A percentile compares a stretch with the other conserved stretches of the same genome.
These are phyloP conservation scores for Candida montana DNA, from an alignment of 805 yeast species.

Conservation along the genomic window DNA sequence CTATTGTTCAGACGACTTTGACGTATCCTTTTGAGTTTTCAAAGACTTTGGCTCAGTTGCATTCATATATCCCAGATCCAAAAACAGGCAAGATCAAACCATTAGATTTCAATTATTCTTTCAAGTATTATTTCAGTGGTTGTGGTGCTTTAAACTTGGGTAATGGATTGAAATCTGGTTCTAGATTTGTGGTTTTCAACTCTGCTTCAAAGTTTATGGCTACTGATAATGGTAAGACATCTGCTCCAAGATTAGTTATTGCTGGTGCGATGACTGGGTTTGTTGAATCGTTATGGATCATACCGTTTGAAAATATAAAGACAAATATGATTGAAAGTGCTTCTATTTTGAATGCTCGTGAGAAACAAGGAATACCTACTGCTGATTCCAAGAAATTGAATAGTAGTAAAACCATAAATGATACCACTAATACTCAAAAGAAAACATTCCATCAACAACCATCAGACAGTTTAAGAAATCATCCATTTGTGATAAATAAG, in stretches of 20 bases:
- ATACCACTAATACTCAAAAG: slow-evolving; percentile 5
- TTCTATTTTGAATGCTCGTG: slow-evolving; percentile 27
- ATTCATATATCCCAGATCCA: slow-evolving; percentile 37
- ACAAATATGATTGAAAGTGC: slow-evolving; percentile 74
- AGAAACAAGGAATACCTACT: slow-evolving; percentile 2
- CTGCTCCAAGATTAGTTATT: slow-evolving; percentile 75
- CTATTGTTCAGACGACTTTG: slow-evolving; percentile 54
- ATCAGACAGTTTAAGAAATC: slow-evolving; percentile 18
- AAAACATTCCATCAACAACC: slow-evolving; percentile 28
- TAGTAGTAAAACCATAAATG: slow-evolving; percentile 12
- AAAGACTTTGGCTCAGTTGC: slow-evolving; percentile 60
- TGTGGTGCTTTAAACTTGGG: slow-evolving; percentile 75
- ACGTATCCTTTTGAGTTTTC: slow-evolving; percentile 70
- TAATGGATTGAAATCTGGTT: slow-evolving; percentile 62
- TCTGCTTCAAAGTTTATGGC: slow-evolving; percentile 66
- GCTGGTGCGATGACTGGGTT: slow-evolving; percentile 85
- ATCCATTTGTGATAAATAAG: slow-evolving; percentile 27
- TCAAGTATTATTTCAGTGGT: slow-evolving; percentile 46
- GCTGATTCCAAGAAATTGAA: background rate
- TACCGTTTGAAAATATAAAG: slow-evolving; percentile 88
- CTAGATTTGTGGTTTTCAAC: slow-evolving; percentile 72
- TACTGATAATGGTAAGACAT: slow-evolving; percentile 50
- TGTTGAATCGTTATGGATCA: slow-evolving; percentile 73
- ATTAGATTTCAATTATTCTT: slow-evolving; percentile 24
- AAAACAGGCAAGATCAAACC: slow-evolving; percentile 13